Evolutionary conservation across 805 yeast genomes (phyloP), one percentile per base, ranked within the genome.

Genomic region (Candida easanensis): DNA sequence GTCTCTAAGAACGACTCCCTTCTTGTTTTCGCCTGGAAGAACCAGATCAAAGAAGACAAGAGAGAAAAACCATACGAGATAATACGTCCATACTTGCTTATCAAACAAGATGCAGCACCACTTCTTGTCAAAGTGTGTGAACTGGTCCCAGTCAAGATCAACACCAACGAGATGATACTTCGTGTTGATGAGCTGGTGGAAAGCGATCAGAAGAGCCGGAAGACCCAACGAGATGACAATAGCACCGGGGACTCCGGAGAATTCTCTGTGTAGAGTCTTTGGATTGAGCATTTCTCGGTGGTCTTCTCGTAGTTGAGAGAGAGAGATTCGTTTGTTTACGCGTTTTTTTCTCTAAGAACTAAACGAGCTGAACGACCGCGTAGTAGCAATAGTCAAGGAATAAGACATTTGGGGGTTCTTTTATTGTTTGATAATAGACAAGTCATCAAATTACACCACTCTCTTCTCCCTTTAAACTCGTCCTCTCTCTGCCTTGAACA

Each of bases 231-330:
- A 66, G 44, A 91, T 76, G 4, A 70, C 73, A 2, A 79, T 33
- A 0, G 93, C 88, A 4, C 99, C 99, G 1, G 76, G 62, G 4
- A 74, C 63, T 0, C 99, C 99, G 25, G 76, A 74, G 62, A 91
- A 91, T 62, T 91, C 98, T 46, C 70, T 68, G 36, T 80, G 77
- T 4, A 64, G 69, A 1, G 97, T 88, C 36, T 57, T 62, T 4
- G 97, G 97, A 57, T 91, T 91, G 50, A 45, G 42, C 37, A 34
- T 34, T 33, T 11, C n/a, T n/a, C n/a, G 35, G 14, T 7, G 34
- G 22, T 11, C 22, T 17, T 18, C 9, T 18, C 10, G 33, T n/a
- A 7, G 30, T 35, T 15, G 33, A 13, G 16, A 19, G 18, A 6
- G 18, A 7, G 19, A 15, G 18, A 17, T 15, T 30, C 19, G 33